Percentiles rank a stretch among this genome's conserved stretches.
phyloP scores from a whole-genome alignment of 148 eudicot species.

The Drosera capensis region DNA sequence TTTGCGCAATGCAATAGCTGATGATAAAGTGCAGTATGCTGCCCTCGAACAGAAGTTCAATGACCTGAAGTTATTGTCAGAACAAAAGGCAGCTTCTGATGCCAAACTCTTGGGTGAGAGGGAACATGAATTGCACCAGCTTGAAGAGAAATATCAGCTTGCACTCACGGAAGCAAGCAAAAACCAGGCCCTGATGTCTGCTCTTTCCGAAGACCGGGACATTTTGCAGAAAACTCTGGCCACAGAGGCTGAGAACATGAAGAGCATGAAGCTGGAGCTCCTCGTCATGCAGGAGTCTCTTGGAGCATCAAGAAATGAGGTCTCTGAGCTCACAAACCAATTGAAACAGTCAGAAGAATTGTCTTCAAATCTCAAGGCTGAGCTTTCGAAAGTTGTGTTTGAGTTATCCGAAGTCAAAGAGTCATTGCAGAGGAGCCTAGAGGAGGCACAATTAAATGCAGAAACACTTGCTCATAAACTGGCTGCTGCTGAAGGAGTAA shows the following conservation, averaged over 20 bases:
- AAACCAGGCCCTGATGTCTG: conserved; percentile 30
- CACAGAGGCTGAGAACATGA: conserved; percentile 22
- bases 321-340: conserved; percentile 25
- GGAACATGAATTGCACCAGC: conserved; percentile 24
- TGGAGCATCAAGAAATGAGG: conserved; percentile 39
- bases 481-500: conserved; percentile 24
- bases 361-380: conserved; percentile 43
- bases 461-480: conserved; percentile 34
- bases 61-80: conserved; percentile 26
- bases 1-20: conserved; percentile 35
- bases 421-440: conserved; percentile 23
- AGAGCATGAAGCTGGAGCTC: conserved; percentile 42
- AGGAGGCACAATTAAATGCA: conserved; percentile 26
- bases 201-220: conserved; percentile 46
- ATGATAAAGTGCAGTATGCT: conserved; percentile 19
- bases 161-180: conserved; percentile 16
- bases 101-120: conserved; percentile 40
- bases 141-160: conserved; percentile 31
- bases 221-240: conserved; percentile 28
- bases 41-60: conserved; percentile 26
- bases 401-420: conserved; percentile 32
- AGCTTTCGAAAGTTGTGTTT: conserved; percentile 21
- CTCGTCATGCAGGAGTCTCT: conserved; percentile 23
- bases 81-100: conserved; percentile 35
- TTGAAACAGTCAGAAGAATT: conserved; percentile 22